These are phyloP conservation scores for Mycosphaerella sp. DNA, from an alignment of 2,329 filamentous ascomycete genomes.

Conservation along the genomic window DNA sequence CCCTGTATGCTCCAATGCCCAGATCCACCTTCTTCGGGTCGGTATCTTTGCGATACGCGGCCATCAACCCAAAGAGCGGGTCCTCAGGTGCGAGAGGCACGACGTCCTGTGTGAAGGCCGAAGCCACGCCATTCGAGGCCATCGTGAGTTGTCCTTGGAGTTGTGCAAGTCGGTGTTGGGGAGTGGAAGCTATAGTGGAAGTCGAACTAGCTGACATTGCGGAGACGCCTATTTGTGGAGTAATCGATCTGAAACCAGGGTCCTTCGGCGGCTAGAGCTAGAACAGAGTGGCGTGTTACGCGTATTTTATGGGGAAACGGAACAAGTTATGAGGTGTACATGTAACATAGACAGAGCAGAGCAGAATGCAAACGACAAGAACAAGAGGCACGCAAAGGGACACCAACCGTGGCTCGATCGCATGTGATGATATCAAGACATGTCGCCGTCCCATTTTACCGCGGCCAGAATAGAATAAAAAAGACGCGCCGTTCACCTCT, in stretches of 20 bases:
- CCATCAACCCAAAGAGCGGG: conserved; percentile 87
- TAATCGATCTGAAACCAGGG: background rate
- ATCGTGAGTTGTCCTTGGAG: conserved; percentile 23
- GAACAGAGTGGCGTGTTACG: conserved; percentile 1
- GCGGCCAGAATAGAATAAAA: background rate
- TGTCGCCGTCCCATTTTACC: background rate
- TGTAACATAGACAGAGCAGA: background rate
- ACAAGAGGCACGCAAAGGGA: background rate
- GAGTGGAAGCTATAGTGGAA: conserved; percentile 31
- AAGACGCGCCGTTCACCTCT: background rate
- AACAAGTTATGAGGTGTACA: too few relatives aligned
- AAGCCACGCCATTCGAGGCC: conserved; percentile 15
- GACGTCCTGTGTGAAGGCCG: conserved; percentile 26
- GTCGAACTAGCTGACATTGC: conserved; percentile 11
- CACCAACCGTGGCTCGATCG: background rate
- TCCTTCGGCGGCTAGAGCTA: background rate
- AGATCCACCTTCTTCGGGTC: conserved; percentile 81
- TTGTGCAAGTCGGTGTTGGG: conserved; percentile 30
- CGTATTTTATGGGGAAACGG: too few relatives aligned
- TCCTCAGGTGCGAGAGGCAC: conserved; percentile 69
- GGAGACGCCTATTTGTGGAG: conserved; percentile 1
- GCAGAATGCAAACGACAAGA: background rate
- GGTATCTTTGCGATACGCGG: conserved; percentile 75
- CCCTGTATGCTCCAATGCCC: conserved; percentile 91
- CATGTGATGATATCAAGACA: conserved; percentile 11